Evolutionary conservation across 2,329 filamentous ascomycete genomes (phyloP).

Genomic region (Celoporthe dispersa): DNA sequence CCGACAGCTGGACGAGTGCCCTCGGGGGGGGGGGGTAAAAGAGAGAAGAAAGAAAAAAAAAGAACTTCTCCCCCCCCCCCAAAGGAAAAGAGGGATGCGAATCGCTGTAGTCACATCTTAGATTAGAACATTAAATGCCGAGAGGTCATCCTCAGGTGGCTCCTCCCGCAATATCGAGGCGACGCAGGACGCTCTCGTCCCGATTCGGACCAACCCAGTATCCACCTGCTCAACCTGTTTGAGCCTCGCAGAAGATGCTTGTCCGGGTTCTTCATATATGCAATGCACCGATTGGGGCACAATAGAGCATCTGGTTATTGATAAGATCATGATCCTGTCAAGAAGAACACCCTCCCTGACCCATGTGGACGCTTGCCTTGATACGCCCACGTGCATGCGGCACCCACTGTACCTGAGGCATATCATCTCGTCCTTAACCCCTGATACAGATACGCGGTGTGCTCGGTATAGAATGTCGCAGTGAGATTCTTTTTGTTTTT

Average conservation of each 20-base stretch:
- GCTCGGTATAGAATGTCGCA: neutral
- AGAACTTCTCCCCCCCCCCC: too few relatives aligned
- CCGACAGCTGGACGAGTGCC: neutral
- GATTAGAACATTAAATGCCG: neutral
- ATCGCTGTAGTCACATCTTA: neutral
- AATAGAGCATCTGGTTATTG: neutral
- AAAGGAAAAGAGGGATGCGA: neutral
- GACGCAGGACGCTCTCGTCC: neutral
- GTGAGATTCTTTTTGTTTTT: neutral
- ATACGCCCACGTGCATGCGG: neutral
- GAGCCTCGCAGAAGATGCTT: neutral
- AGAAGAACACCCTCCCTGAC: neutral
- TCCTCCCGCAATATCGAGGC: conserved; percentile 2
- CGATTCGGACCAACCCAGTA: neutral
- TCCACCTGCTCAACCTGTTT: neutral
- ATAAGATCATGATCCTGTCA: conserved; percentile 3
- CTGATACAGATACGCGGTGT: conserved; percentile 1
- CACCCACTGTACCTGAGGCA: neutral
- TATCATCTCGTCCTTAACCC: neutral
- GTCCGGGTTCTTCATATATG: neutral
- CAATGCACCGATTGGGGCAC: neutral
- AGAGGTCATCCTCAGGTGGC: neutral
- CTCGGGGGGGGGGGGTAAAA: neutral
- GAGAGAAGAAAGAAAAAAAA: too few relatives aligned
- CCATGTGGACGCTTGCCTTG: neutral